A percentile compares a stretch with the other conserved stretches of the same genome.
Conservation (phyloP, 176 grass and related monocot species). For the Triticum urartu region DNA sequence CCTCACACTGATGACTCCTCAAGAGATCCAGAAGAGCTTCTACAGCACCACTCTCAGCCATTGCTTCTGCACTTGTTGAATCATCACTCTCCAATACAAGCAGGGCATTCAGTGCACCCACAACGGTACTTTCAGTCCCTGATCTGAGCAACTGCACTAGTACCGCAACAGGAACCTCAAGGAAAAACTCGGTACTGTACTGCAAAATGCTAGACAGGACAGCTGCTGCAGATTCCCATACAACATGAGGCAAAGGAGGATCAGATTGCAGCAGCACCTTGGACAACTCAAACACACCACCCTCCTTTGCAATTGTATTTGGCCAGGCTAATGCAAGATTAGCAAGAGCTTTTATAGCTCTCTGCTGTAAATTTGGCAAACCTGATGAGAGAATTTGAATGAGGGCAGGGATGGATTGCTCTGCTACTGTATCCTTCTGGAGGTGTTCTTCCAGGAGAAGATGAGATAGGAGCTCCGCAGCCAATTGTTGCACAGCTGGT, state of each 20-base stretch:
- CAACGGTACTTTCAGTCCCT: conserved; percentile 86
- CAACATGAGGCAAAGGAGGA: conserved; percentile 86
- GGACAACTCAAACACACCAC: conserved; percentile 94
- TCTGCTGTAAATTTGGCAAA: conserved; percentile 85
- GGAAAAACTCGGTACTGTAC: conserved; percentile 97
- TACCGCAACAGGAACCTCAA: conserved; percentile 96
- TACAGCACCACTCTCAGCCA: conserved; percentile 97
- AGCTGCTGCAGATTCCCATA: conserved; percentile 98
- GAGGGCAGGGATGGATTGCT: conserved; percentile 87
- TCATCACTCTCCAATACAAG: conserved; percentile 99
- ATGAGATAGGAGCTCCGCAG: conserved; percentile 90
- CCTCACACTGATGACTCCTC: conserved; percentile 94
- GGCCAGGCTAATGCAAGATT: conserved; percentile 91
- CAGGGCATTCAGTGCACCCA: conserved; percentile 94
- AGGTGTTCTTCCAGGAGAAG: conserved; percentile 97
- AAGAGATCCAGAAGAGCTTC: conserved; percentile 91
- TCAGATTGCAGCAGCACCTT: conserved; percentile 95
- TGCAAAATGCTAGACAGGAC: conserved; percentile 95
- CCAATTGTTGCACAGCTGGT: conserved; percentile 93
- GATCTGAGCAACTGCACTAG: conserved; percentile 90
- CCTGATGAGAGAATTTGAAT: conserved; percentile 95
- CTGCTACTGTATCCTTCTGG: conserved; percentile 83
- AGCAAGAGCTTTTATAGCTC: conserved; percentile 93
- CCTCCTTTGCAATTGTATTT: conserved; percentile 98
- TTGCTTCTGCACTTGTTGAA: conserved; percentile 97